Base-by-base conservation (phyloP, 2,329 filamentous ascomycete species). In the Aspergillus carbonarius region DNA sequence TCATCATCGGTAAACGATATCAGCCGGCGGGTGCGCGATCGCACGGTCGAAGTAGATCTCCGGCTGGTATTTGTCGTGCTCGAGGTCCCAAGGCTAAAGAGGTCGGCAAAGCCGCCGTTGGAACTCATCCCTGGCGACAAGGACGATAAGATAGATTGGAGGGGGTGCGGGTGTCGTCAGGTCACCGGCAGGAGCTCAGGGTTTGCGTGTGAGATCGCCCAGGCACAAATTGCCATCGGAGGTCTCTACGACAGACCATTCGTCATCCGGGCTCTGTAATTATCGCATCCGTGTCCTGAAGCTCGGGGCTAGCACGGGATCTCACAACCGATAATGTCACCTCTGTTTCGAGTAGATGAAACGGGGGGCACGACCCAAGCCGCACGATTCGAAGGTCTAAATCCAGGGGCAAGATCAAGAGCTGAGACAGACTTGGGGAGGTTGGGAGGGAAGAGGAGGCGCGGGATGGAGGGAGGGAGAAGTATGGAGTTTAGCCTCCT, bases 1-100 rank as follows among this genome's bases (percentile, higher is more conserved):
- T 70, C 71, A 46, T 75, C 75, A 59, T 78, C 74, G 61, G 71
- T 68, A 46, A 77, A 73, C 20, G 78, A 78, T 57, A 79, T 74
- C 54, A 79, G 65, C 42, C 77, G 75, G 57, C 76, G 70, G 60
- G 74, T 76, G 48, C 78, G 78, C 57, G 78, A 75, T 63, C 78
- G 75, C 54, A 80, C 67, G 35, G 75, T 74, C 23, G 76, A 77
- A 62, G 67, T 68, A 30, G 72, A 71, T 59, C 67, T 66, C 44
- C 60, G 70, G 56, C 62, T 67, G 35, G 70, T 68, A 63, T 68
- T 72, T 55, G 70, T 72, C 54, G 70, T 69, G 61, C 66, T 71
- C 40, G 66, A 66, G 57, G 68, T 66, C 61, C 70, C 70, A 58
- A 72, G 70, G 66, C 71, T 69, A 60, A 72, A 66, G 66, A 68